Evolutionary conservation across 148 eudicot genomes (phyloP).

Genomic region (Spergularia marina): DNA sequence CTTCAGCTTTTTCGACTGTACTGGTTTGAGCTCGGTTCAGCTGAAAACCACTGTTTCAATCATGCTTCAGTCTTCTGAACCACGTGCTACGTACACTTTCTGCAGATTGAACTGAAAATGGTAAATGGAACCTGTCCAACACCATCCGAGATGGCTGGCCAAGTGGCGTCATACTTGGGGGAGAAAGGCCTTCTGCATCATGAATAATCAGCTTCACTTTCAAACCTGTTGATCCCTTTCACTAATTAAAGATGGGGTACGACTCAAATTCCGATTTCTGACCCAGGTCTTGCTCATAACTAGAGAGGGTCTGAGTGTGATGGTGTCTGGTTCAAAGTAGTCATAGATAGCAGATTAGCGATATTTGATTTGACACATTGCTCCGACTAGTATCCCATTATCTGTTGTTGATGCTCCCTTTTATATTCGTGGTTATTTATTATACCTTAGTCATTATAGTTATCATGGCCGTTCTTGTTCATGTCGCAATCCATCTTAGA

Average conservation of each 20-base stretch:
- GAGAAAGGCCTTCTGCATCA: conserved; percentile 62
- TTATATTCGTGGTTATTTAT: background rate
- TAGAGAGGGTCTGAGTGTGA: background rate
- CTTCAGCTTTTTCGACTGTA: background rate
- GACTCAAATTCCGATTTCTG: background rate
- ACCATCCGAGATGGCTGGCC: conserved; percentile 68
- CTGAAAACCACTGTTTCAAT: background rate
- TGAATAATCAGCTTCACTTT: conserved; percentile 19
- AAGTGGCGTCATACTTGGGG: conserved; percentile 77
- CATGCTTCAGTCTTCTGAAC: background rate
- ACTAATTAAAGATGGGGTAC: conserved; percentile 3
- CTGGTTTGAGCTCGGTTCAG: background rate
- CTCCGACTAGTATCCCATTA: background rate
- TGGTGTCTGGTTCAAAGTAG: background rate
- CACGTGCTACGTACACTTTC: background rate
- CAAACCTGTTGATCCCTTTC: background rate
- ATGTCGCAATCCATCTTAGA: background rate
- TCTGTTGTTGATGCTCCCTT: background rate
- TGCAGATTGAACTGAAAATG: conserved; percentile 64
- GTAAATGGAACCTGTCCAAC: conserved; percentile 57
- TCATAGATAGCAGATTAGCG: background rate
- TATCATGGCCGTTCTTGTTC: background rate
- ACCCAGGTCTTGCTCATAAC: background rate
- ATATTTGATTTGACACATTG: background rate
- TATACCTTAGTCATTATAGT: background rate